These are phyloP conservation scores for Plantago major DNA, from an alignment of 257 asterid species.

Conservation along the genomic window DNA sequence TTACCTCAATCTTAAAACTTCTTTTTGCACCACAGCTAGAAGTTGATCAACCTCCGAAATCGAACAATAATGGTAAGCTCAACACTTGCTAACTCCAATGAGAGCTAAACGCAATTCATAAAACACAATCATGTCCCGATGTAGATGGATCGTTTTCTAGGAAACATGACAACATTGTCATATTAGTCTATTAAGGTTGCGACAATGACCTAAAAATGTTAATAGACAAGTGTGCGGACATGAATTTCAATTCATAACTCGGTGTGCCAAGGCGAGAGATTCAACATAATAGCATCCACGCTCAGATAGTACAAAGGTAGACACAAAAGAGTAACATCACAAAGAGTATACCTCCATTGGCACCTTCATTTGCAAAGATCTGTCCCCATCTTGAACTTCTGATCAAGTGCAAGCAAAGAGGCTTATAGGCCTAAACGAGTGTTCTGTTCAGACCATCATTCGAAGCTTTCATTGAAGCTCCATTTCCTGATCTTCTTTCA, in stretches of 20 bases:
- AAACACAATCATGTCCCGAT: not conserved
- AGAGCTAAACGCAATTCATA: constrained; percentile 8
- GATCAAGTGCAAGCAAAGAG: constrained; percentile 86
- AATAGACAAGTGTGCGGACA: too few relatives aligned
- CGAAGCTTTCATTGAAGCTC: too few relatives aligned
- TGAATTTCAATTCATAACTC: not conserved
- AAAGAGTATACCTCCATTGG: constrained; percentile 49
- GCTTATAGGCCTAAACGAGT: too few relatives aligned
- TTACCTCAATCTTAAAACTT: constrained; percentile 71
- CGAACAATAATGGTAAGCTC: constrained; percentile 7
- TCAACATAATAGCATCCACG: constrained; percentile 16
- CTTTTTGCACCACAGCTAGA: constrained; percentile 54
- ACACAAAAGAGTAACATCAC: constrained; percentile 18
- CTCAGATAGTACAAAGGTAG: constrained; percentile 7
- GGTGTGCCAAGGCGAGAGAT: constrained; percentile 7
- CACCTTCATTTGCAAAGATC: constrained; percentile 30
- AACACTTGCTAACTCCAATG: constrained; percentile 8
- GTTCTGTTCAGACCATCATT: too few relatives aligned
- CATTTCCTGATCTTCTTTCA: too few relatives aligned
- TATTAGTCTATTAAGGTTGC: constrained; percentile 6
- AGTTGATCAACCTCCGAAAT: constrained; percentile 81
- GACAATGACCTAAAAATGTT: not conserved
- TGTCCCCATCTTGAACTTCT: constrained; percentile 55
- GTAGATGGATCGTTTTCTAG: constrained; percentile 1
- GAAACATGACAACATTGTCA: not conserved